These are phyloP conservation scores for Lomentospora prolificans DNA, from an alignment of 2,329 filamentous ascomycete species.

Conservation along the genomic window DNA sequence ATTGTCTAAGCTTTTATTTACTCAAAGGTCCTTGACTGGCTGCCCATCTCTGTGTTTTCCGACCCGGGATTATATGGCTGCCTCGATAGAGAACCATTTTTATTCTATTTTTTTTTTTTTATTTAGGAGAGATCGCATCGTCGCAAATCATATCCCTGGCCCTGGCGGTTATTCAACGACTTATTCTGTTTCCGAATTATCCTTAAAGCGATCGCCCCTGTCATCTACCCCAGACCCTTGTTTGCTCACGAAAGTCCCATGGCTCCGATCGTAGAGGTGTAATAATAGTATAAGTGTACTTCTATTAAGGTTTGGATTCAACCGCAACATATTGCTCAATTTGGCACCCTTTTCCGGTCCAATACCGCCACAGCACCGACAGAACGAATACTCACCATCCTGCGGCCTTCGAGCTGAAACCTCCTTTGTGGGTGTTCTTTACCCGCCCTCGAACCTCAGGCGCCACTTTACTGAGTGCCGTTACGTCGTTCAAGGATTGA, in stretches of 20 bases:
- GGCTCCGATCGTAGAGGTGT: background rate
- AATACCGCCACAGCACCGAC: background rate
- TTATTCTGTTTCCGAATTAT: too few species aligned
- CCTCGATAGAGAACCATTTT: too few species aligned
- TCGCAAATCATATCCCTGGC: too few species aligned
- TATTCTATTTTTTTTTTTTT: too few species aligned
- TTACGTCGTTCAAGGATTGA: too few species aligned
- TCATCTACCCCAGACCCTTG: background rate
- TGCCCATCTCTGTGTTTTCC: background rate
- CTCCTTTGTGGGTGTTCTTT: too few species aligned
- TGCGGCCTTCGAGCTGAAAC: background rate
- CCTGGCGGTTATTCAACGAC: too few species aligned
- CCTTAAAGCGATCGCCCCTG: background rate
- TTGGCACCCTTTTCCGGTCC: background rate
- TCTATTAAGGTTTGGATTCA: background rate
- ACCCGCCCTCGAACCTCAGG: too few species aligned
- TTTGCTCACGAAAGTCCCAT: too few species aligned
- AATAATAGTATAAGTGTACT: background rate
- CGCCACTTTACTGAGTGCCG: too few species aligned
- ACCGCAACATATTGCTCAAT: constrained; percentile 1
- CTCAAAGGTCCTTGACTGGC: background rate
- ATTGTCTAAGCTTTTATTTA: background rate
- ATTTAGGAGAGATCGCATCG: too few species aligned
- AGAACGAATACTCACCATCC: background rate
- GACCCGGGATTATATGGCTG: too few species aligned